Evolutionary conservation across 768 basidiomycete species (phyloP).

Genomic region (button mushroom (Agaricus bisporus)): DNA sequence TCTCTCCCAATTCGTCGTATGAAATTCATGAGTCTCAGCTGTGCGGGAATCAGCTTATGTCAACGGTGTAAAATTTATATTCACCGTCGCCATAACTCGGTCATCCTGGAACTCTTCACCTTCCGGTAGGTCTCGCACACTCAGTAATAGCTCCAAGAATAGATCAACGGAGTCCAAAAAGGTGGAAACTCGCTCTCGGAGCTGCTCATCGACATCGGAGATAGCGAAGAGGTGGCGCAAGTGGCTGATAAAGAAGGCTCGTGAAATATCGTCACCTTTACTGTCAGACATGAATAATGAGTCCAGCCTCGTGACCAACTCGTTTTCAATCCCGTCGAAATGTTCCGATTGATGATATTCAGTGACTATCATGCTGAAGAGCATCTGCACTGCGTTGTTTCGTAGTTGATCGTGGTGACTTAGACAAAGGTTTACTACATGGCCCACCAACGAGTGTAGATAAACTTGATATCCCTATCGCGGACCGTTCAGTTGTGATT

Average conservation of each 20-base stretch:
- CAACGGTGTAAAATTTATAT: conserved; percentile 12
- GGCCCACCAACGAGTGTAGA: conserved; percentile 79
- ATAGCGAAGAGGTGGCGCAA: conserved; percentile 86
- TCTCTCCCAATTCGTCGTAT: conserved; percentile 87
- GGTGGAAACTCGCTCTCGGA: conserved; percentile 68
- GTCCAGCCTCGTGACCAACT: conserved; percentile 87
- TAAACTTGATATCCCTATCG: conserved; percentile 77
- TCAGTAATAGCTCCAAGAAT: conserved; percentile 87
- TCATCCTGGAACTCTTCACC: conserved; percentile 95
- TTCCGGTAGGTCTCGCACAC: conserved; percentile 82
- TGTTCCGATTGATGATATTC: conserved; percentile 82
- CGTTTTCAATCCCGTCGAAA: conserved; percentile 88
- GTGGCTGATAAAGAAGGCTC: conserved; percentile 89
- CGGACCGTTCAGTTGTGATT: conserved; percentile 8
- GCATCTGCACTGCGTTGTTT: conserved; percentile 84
- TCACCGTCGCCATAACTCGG: conserved; percentile 83
- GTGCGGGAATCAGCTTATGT: conserved; percentile 14
- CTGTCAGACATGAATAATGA: conserved; percentile 90
- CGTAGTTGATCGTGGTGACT: conserved; percentile 93
- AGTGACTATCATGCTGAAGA: conserved; percentile 93
- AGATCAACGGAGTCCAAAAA: conserved; percentile 90
- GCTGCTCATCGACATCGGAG: conserved; percentile 70
- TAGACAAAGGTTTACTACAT: conserved; percentile 86
- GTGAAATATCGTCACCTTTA: conserved; percentile 85
- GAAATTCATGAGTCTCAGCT: conserved; percentile 91